Conservation (phyloP, 2,329 filamentous ascomycete genomes). For the Rhytidhysteron rufulum region DNA sequence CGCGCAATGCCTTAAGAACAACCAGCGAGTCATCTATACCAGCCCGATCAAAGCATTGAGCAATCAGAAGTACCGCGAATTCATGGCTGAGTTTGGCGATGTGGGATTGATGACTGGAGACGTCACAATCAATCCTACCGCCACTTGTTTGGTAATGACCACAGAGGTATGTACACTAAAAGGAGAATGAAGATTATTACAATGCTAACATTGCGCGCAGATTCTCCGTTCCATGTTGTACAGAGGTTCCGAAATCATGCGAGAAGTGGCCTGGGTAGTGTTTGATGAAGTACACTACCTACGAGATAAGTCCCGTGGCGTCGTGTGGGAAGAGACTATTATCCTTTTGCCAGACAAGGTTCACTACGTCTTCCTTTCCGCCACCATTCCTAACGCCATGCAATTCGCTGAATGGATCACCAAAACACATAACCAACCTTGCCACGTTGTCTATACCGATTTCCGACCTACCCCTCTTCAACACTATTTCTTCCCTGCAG, state of each 20-base stretch:
- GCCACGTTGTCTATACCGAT: slow-evolving; percentile 98
- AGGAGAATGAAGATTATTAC: too few relatives aligned
- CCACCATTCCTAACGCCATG: slow-evolving; percentile 97
- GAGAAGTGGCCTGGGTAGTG: slow-evolving; percentile 96
- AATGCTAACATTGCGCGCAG: slow-evolving; percentile 36
- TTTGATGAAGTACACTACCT: slow-evolving; percentile 99
- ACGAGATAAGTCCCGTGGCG: slow-evolving; percentile 88
- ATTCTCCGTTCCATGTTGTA: slow-evolving; percentile 99
- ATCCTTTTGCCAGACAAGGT: slow-evolving; percentile 98
- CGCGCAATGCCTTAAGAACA: slow-evolving; percentile 93
- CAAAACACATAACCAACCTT: slow-evolving; percentile 95
- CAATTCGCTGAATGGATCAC: slow-evolving; percentile 99
- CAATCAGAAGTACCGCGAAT: slow-evolving; percentile 98
- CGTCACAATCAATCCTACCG: slow-evolving; percentile 98
- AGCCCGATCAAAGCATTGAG: slow-evolving; percentile 98
- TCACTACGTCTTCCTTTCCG: slow-evolving; percentile 95
- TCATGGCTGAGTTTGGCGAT: slow-evolving; percentile 91
- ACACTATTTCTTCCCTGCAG: slow-evolving; percentile 95
- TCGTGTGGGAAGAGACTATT: slow-evolving; percentile 99
- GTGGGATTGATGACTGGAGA: slow-evolving; percentile 98
- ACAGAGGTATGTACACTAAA: slow-evolving; percentile 67
- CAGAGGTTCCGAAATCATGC: slow-evolving; percentile 97
- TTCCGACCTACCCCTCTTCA: slow-evolving; percentile 95
- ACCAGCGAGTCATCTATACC: slow-evolving; percentile 98
- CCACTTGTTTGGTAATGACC: slow-evolving; percentile 97